Evolutionary conservation across 345 rosid genomes (phyloP).

Genomic region (Euphorbia lathyris): DNA sequence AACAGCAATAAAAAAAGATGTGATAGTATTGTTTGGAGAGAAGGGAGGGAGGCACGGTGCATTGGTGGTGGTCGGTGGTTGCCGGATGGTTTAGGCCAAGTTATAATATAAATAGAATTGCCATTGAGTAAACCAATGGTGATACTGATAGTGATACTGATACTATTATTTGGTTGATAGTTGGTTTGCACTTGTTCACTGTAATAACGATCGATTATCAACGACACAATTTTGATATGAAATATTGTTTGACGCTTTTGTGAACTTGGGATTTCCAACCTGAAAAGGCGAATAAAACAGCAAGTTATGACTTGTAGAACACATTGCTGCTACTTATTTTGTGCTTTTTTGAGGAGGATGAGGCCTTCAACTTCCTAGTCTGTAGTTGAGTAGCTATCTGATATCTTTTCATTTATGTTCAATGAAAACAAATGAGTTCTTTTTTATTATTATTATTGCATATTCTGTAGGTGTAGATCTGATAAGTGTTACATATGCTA

Average conservation of each 20-base stretch:
- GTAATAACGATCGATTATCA: neutral
- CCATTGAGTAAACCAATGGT: conserved; percentile 9
- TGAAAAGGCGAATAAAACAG: neutral
- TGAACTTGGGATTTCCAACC: neutral
- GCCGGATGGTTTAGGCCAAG: neutral
- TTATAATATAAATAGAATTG: conserved; percentile 2
- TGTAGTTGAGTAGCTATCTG: no score
- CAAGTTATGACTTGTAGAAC: neutral
- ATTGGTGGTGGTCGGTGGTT: conserved; percentile 8
- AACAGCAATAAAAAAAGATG: conserved; percentile 10
- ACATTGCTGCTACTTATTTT: no score
- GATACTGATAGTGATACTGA: neutral
- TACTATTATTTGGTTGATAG: conserved; percentile 10
- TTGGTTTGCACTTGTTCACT: conserved; percentile 3
- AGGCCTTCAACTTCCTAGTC: no score
- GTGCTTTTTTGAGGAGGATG: no score
- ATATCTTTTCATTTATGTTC: no score
- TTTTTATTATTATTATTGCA: no score
- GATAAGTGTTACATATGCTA: no score
- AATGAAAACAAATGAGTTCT: no score
- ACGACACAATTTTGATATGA: conserved; percentile 22
- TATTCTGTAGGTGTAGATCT: no score
- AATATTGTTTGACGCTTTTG: neutral
- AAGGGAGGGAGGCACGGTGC: conserved; percentile 10
- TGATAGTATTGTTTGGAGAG: conserved; percentile 14